A percentile compares a stretch with the other conserved stretches of the same genome.
Conservation (phyloP, 2,329 filamentous ascomycete species). For the Hypoxylon sp. region DNA sequence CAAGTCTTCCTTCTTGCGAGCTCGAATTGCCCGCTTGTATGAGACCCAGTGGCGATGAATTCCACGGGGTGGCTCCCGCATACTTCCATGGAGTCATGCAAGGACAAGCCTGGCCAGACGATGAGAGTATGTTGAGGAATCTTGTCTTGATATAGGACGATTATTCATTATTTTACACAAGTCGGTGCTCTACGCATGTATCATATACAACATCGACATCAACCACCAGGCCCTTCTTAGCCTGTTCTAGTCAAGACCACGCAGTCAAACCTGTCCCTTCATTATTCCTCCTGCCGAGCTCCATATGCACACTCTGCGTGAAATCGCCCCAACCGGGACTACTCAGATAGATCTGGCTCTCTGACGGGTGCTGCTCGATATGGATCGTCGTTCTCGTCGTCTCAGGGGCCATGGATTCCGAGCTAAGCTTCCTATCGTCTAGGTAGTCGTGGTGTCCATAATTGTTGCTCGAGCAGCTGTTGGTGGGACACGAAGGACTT, state of each 20-base stretch:
- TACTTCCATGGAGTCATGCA: too few species aligned
- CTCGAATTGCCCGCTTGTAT: too few species aligned
- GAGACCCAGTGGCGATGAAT: too few species aligned
- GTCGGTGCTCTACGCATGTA: neutral
- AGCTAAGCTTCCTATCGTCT: neutral
- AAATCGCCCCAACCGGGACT: neutral
- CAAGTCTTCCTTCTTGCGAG: too few species aligned
- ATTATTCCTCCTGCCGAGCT: neutral
- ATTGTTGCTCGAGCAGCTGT: neutral
- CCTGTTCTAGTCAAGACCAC: neutral
- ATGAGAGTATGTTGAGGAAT: too few species aligned
- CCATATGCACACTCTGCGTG: neutral
- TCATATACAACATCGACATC: neutral
- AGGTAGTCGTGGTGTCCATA: neutral
- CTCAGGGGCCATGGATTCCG: neutral
- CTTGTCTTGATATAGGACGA: too few species aligned
- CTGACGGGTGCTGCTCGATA: neutral
- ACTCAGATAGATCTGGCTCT: neutral
- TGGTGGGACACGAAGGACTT: neutral
- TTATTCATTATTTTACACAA: too few species aligned
- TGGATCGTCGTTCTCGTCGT: neutral
- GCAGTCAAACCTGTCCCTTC: neutral
- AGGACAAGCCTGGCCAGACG: too few species aligned
- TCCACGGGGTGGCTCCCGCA: too few species aligned
- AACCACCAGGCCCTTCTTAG: neutral